phyloP scores from a whole-genome alignment of 129 eudicot genomes.

The Flaveria linearis region DNA sequence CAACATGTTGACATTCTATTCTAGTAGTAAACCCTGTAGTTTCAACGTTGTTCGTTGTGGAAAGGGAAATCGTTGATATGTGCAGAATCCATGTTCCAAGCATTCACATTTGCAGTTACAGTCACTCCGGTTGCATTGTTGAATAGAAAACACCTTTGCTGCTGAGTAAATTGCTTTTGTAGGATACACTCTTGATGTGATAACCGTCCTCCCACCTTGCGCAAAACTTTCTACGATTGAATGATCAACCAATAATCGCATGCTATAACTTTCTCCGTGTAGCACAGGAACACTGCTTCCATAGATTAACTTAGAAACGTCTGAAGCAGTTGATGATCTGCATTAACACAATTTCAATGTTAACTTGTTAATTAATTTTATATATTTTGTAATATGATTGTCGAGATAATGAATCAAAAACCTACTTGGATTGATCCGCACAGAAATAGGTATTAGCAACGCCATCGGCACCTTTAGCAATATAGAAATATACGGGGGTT shows the following conservation, averaged over 20 bases:
- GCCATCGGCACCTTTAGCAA: slow-evolving; percentile 67
- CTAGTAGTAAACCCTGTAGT: neutral
- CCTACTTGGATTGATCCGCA: slow-evolving; percentile 69
- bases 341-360: slow-evolving; percentile 6
- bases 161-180: slow-evolving; percentile 68
- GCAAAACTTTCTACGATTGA: slow-evolving; percentile 87
- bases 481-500: slow-evolving; percentile 79
- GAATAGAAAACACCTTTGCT: slow-evolving; percentile 65
- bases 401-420: neutral
- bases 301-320: slow-evolving; percentile 54
- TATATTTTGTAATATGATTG: neutral
- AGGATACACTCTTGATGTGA: slow-evolving; percentile 82
- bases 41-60: neutral
- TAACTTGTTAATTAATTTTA: neutral
- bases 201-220: slow-evolving; percentile 82
- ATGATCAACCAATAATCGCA: slow-evolving; percentile 91
- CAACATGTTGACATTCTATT: neutral
- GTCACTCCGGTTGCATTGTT: slow-evolving; percentile 75
- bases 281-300: slow-evolving; percentile 82
- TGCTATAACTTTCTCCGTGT: slow-evolving; percentile 58
- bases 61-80: slow-evolving; percentile 37
- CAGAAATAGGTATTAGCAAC: slow-evolving; percentile 59
- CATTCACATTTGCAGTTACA: slow-evolving; percentile 63
- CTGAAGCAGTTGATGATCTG: slow-evolving; percentile 83
- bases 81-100: slow-evolving; percentile 70